phyloP scores from a whole-genome alignment of 2,329 filamentous ascomycete species.

The Onygenales sp. region DNA sequence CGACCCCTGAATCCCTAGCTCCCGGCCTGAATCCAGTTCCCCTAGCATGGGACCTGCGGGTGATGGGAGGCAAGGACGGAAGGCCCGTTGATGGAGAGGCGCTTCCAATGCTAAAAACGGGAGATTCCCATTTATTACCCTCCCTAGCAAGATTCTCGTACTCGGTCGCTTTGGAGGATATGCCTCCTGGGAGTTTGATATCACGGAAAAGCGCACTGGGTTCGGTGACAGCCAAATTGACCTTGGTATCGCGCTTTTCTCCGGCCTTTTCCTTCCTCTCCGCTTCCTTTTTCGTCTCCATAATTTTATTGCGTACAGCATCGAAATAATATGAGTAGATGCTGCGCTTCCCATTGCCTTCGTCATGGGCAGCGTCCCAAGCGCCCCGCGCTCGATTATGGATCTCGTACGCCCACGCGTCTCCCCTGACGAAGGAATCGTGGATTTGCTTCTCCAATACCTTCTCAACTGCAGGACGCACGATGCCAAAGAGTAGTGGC shows the following conservation, averaged over 20 bases:
- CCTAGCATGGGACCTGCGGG: conserved; percentile 50
- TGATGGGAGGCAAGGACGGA: conserved; percentile 47
- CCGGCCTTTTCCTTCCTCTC: conserved; percentile 54
- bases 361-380: conserved; percentile 52
- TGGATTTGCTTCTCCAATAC: conserved; percentile 82
- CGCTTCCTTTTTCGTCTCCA: conserved; percentile 70
- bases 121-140: conserved; percentile 90
- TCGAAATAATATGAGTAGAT: conserved; percentile 77
- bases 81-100: conserved; percentile 65
- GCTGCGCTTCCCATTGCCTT: conserved; percentile 67
- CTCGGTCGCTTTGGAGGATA: conserved; percentile 87
- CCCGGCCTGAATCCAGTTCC: conserved; percentile 13
- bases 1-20: neutral
- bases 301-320: conserved; percentile 63
- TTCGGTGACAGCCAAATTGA: conserved; percentile 76
- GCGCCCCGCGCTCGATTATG: conserved; percentile 75
- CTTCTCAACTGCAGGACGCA: conserved; percentile 78
- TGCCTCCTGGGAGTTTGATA: conserved; percentile 75
- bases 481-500: conserved; percentile 71
- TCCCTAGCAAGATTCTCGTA: conserved; percentile 80
- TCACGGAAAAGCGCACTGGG: conserved; percentile 88
- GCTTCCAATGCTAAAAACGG: conserved; percentile 78
- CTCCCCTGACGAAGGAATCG: conserved; percentile 67
- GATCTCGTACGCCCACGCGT: conserved; percentile 63
- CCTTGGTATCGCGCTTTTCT: conserved; percentile 53